These are phyloP conservation scores for Pilasporangium apinafurcum DNA, from an alignment of 352 stramenopile genomes.

Conservation along the genomic window DNA sequence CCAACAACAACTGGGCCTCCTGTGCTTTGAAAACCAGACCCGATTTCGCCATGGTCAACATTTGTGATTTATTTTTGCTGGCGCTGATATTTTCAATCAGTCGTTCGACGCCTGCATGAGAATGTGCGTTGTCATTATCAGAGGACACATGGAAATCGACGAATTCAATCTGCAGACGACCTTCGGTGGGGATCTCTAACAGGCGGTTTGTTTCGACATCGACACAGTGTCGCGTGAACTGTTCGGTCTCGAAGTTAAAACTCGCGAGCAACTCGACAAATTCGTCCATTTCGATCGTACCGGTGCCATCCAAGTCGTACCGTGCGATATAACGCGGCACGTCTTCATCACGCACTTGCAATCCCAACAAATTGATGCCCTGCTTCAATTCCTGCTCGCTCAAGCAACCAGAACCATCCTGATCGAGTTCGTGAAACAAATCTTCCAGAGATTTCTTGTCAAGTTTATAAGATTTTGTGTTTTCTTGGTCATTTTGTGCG, in stretches of 20 bases:
- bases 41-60: slow-evolving; percentile 74
- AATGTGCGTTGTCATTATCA: slow-evolving; percentile 62
- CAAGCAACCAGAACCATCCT: slow-evolving; percentile 61
- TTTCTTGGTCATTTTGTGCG: slow-evolving; percentile 14
- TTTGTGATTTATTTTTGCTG: slow-evolving; percentile 78
- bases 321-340: slow-evolving; percentile 54
- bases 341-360: slow-evolving; percentile 56
- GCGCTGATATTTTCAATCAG: slow-evolving; percentile 71
- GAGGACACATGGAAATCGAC: slow-evolving; percentile 69
- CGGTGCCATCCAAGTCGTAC: slow-evolving; percentile 68
- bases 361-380: slow-evolving; percentile 42
- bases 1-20: slow-evolving; percentile 64
- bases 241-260: slow-evolving; percentile 41
- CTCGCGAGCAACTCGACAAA: slow-evolving; percentile 75
- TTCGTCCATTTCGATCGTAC: slow-evolving; percentile 71
- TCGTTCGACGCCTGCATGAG: slow-evolving; percentile 51
- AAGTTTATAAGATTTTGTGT: slow-evolving; percentile 23
- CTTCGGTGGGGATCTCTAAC: slow-evolving; percentile 61
- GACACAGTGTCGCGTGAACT: slow-evolving; percentile 45
- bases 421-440: slow-evolving; percentile 63
- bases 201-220: slow-evolving; percentile 51
- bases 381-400: slow-evolving; percentile 45
- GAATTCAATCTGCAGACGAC: slow-evolving; percentile 59
- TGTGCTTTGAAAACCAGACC: slow-evolving; percentile 59
- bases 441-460: slow-evolving; percentile 38